phyloP scores from a whole-genome alignment of 108 stramenopile genomes.

The Phaeodactylum tricornutum region DNA sequence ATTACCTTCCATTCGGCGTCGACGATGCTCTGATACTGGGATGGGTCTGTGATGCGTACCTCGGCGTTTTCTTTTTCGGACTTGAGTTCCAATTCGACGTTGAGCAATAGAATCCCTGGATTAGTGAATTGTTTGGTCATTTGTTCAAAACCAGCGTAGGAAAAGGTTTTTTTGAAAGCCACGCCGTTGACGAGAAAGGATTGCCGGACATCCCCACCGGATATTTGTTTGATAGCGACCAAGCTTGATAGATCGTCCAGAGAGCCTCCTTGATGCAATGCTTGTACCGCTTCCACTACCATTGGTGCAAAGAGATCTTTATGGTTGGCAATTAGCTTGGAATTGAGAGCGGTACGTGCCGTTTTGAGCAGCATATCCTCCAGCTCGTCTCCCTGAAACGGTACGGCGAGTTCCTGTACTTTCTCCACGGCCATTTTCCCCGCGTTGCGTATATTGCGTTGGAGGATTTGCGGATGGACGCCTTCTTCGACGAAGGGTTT shows the following conservation, averaged over 20 bases:
- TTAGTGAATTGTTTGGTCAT: constrained; percentile 93
- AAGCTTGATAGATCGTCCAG: constrained; percentile 71
- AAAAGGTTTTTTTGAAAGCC: constrained; percentile 99
- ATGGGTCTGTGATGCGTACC: constrained; percentile 94
- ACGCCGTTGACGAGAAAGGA: constrained; percentile 95
- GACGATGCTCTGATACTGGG: constrained; percentile 96
- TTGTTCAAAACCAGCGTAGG: constrained; percentile 99
- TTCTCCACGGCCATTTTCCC: constrained; percentile 62
- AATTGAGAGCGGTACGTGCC: constrained; percentile 95
- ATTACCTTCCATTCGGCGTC: constrained; percentile 99
- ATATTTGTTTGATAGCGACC: constrained; percentile 96
- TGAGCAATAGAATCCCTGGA: constrained; percentile 89
- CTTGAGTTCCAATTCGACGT: constrained; percentile 99
- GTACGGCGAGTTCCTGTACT: constrained; percentile 62
- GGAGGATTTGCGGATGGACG: constrained; percentile 93
- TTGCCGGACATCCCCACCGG: constrained; percentile 91
- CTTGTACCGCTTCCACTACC: constrained; percentile 91
- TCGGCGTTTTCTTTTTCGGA: constrained; percentile 99
- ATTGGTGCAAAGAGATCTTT: constrained; percentile 97
- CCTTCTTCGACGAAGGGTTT: constrained; percentile 98
- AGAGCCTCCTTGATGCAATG: constrained; percentile 20
- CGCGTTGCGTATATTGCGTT: constrained; percentile 69
- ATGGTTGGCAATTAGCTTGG: constrained; percentile 94
- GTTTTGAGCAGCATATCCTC: constrained; percentile 89
- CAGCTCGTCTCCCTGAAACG: constrained; percentile 11